Percentiles rank a stretch among this genome's conserved stretches.
Conservation (phyloP, 2,329 filamentous ascomycete genomes). For the Fusarium sp. region DNA sequence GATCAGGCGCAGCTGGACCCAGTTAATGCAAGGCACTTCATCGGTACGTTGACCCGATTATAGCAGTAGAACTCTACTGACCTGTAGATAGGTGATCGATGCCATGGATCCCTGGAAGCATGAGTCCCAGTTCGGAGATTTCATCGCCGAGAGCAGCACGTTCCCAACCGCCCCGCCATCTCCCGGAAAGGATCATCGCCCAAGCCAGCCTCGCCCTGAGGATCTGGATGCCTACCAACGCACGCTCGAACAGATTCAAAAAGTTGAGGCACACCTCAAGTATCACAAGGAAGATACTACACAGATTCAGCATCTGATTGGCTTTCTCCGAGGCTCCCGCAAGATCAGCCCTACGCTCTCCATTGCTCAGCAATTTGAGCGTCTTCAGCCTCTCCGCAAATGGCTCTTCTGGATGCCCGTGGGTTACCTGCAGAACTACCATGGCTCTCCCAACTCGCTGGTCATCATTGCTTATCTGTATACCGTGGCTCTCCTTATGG, state of each 20-base stretch:
- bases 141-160: conserved; percentile 81
- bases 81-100: conserved; percentile 72
- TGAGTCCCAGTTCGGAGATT: conserved; percentile 84
- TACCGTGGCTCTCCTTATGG: conserved; percentile 84
- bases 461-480: conserved; percentile 92
- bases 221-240: conserved; percentile 73
- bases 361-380: conserved; percentile 86
- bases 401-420: conserved; percentile 98
- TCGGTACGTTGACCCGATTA: conserved; percentile 66
- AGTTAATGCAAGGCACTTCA: conserved; percentile 88
- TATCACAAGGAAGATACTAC: conserved; percentile 74
- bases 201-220: conserved; percentile 71
- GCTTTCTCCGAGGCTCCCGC: conserved; percentile 75
- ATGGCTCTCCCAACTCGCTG: conserved; percentile 78
- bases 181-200: conserved; percentile 67
- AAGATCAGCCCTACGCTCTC: conserved; percentile 74
- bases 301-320: conserved; percentile 73
- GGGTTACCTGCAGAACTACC: conserved; percentile 78
- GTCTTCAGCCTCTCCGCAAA: conserved; percentile 84
- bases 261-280: conserved; percentile 73
- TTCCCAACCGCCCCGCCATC: conserved; percentile 73
- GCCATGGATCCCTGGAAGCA: conserved; percentile 93
- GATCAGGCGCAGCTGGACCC: conserved; percentile 87
- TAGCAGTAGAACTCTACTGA: conserved; percentile 18
- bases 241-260: conserved; percentile 71